Evolutionary conservation across 176 grass and related monocot species (phyloP), one percentile per base, ranked within the genome.

Genomic region (Aegilops longissima): DNA sequence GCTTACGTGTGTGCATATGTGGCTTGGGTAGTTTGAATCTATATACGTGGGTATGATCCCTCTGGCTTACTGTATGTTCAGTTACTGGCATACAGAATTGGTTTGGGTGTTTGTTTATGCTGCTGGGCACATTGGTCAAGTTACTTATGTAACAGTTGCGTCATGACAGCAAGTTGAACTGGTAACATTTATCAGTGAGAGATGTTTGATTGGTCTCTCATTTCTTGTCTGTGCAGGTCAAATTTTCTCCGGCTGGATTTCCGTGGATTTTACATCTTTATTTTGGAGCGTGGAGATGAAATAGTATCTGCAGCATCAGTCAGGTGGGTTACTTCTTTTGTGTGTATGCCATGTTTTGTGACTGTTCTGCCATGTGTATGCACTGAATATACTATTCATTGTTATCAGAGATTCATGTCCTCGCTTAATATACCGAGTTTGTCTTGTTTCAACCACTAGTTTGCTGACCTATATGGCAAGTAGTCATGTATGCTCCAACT

Each of bases 241-340:
- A 99, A 99, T 90, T 97, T 99, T 80, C 80, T 59, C 58, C 79
- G 97, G 52, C 70, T 99, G 81, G 90, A 99, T 90, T 99, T 94
- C 81, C 88, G 36, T 52, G 94, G 94, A 66, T 99, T 99, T 71
- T 97, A 97, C 81, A 87, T 93, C 61, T 94, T 99, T 77, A 44
- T 93, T 82, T 90, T 99, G 84, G 97, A 99, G 68, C 80, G 84
- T 74, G 94, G 92, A 51, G 94, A 99, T 93, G 97, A 99, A 94
- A 93, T 99, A 69, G 96, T 99, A 76, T 91, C 92, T 68, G 92
- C 87, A 73, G 97, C 97, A 82, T 99, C 94, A 76, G 73, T 99
- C 84, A 94, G 97, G 97, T 97, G 80, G 38, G 64, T 82, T 78
- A 58, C 66, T 88, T 56, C 47, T 79, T 84, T 83, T 52, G 65